phyloP scores from a whole-genome alignment of 2,329 filamentous ascomycete species.

The Diaporthe sp. region DNA sequence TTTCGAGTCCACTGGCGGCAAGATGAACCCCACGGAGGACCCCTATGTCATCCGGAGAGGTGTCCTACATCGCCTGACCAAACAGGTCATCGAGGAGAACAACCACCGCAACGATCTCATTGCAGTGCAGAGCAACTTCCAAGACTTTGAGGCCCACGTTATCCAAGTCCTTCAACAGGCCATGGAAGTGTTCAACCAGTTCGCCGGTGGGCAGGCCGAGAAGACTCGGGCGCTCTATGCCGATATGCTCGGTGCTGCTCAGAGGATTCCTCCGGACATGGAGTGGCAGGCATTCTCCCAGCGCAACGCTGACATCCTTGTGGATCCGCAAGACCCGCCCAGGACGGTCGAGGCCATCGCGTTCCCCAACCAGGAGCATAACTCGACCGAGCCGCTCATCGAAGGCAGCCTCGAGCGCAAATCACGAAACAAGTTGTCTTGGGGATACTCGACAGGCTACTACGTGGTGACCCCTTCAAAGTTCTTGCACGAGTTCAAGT shows the following conservation, averaged over 20 bases:
- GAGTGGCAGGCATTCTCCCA: slow-evolving; percentile 91
- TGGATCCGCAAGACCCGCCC: slow-evolving; percentile 82
- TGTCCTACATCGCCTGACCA: slow-evolving; percentile 86
- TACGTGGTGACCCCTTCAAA: slow-evolving; percentile 92
- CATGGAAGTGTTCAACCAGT: slow-evolving; percentile 85
- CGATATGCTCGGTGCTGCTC: slow-evolving; percentile 83
- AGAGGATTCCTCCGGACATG: slow-evolving; percentile 85
- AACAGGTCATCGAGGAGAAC: slow-evolving; percentile 95
- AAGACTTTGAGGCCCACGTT: slow-evolving; percentile 88
- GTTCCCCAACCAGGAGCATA: slow-evolving; percentile 92
- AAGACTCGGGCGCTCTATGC: slow-evolving; percentile 84
- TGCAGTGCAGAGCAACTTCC: slow-evolving; percentile 90
- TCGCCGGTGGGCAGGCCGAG: slow-evolving; percentile 85
- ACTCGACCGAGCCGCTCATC: slow-evolving; percentile 83
- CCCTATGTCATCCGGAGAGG: slow-evolving; percentile 90
- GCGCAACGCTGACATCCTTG: slow-evolving; percentile 79
- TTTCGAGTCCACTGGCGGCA: slow-evolving; percentile 82
- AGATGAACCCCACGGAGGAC: slow-evolving; percentile 80
- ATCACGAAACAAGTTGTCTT: slow-evolving; percentile 84
- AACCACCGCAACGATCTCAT: slow-evolving; percentile 94
- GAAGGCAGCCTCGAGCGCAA: slow-evolving; percentile 93
- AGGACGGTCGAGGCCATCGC: slow-evolving; percentile 80
- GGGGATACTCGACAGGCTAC: slow-evolving; percentile 84
- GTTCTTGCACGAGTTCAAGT: slow-evolving; percentile 97
- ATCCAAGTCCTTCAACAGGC: slow-evolving; percentile 86